Conservation (phyloP, 2,329 filamentous ascomycete genomes). For the Fusarium sp. region DNA sequence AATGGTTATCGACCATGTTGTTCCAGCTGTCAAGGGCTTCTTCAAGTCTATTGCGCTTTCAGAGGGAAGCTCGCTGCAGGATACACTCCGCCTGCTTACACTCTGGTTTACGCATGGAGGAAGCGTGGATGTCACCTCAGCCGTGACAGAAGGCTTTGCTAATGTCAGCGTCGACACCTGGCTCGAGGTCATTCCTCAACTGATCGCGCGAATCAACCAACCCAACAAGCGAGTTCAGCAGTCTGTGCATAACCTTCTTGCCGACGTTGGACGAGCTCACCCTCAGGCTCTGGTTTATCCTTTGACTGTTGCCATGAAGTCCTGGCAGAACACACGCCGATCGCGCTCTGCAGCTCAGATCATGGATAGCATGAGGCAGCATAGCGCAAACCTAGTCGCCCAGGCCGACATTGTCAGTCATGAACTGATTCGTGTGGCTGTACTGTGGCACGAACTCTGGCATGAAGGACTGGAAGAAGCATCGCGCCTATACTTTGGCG, state of each 20-base stretch:
- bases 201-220: constrained; percentile 98
- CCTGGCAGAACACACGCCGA: constrained; percentile 81
- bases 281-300: constrained; percentile 98
- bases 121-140: constrained; percentile 85
- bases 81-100: constrained; percentile 91
- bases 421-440: constrained; percentile 95
- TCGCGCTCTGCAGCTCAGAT: constrained; percentile 91
- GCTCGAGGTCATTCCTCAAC: constrained; percentile 97
- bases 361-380: constrained; percentile 98
- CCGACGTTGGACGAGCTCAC: constrained; percentile 92
- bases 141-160: constrained; percentile 90
- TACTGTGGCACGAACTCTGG: constrained; percentile 99
- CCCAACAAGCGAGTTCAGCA: constrained; percentile 89
- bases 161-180: constrained; percentile 97
- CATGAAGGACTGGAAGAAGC: constrained; percentile 98
- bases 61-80: constrained; percentile 91
- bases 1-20: constrained; percentile 86
- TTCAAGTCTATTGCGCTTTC: constrained; percentile 97
- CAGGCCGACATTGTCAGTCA: constrained; percentile 96
- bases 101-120: constrained; percentile 97
- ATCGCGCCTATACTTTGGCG: constrained; percentile 94
- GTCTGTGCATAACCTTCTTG: constrained; percentile 91
- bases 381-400: constrained; percentile 91
- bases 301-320: constrained; percentile 98
- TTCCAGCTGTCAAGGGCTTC: constrained; percentile 95